Conservation (phyloP, 2,329 filamentous ascomycete genomes). For the Penicillium oxalicum region DNA sequence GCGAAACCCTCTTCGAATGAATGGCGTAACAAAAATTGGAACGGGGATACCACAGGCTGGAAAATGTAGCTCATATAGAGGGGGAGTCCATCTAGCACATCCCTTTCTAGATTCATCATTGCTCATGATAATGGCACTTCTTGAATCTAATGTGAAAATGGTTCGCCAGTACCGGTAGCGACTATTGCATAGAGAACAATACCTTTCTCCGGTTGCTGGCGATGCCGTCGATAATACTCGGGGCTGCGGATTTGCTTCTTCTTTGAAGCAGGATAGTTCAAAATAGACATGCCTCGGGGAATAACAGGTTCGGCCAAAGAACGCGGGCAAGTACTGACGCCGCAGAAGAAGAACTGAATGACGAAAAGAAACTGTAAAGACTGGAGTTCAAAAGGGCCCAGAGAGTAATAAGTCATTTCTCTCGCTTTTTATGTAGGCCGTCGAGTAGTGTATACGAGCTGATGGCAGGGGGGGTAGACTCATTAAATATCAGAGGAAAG, state of each 20-base stretch:
- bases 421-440: background rate
- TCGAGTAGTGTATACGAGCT: background rate
- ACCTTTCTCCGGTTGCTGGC: background rate
- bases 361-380: slow-evolving; percentile 1
- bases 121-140: background rate
- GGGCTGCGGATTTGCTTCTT: background rate
- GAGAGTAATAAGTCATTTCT: background rate
- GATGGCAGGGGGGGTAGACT: background rate
- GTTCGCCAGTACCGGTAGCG: background rate
- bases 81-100: slow-evolving; percentile 1
- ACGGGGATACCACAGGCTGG: slow-evolving; percentile 8
- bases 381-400: background rate
- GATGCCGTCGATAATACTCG: background rate
- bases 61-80: slow-evolving; percentile 7
- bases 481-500: no score
- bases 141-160: background rate
- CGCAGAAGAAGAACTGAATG: slow-evolving; percentile 1
- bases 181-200: slow-evolving; percentile 1
- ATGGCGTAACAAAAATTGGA: slow-evolving; percentile 6
- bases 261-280: background rate
- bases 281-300: background rate
- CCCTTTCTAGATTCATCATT: slow-evolving; percentile 2
- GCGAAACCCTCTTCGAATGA: slow-evolving; percentile 6
- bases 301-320: background rate
- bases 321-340: background rate